Evolutionary conservation across 1,139 yeast genomes (phyloP).

Genomic region (Dujonia santamariae): DNA sequence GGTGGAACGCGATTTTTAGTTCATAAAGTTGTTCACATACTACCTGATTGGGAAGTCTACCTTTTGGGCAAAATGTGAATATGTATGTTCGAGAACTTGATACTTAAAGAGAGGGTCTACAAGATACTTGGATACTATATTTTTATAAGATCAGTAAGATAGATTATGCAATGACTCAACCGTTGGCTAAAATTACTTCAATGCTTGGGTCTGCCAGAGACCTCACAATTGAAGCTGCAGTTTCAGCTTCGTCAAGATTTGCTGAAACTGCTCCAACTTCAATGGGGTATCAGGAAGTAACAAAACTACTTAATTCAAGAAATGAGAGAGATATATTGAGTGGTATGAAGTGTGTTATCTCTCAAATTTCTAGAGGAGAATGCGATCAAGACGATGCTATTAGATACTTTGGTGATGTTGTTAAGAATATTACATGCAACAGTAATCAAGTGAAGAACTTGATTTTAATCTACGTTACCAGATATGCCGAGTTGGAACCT

Average conservation of each 20-base stretch:
- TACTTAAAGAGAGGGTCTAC: background rate
- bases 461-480: constrained; percentile 72
- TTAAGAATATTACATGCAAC: constrained; percentile 77
- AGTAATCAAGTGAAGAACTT: constrained; percentile 69
- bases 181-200: constrained; percentile 38
- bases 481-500: constrained; percentile 83
- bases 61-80: too few species aligned
- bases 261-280: constrained; percentile 53
- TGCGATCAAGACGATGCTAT: constrained; percentile 33
- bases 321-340: constrained; percentile 66
- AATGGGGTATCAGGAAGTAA: constrained; percentile 60
- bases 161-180: constrained; percentile 32
- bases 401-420: constrained; percentile 79
- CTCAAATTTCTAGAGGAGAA: constrained; percentile 63
- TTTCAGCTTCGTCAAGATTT: constrained; percentile 65
- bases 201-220: constrained; percentile 79
- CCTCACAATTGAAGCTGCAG: constrained; percentile 78
- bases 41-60: constrained; percentile 12
- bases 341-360: constrained; percentile 76
- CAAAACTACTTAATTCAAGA: constrained; percentile 64
- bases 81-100: too few species aligned
- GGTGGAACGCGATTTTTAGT: too few species aligned
- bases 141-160: background rate
- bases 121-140: background rate
- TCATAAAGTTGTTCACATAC: too few species aligned